Evolutionary conservation across 805 yeast genomes (phyloP).

Genomic region (Candida wancherniae): DNA sequence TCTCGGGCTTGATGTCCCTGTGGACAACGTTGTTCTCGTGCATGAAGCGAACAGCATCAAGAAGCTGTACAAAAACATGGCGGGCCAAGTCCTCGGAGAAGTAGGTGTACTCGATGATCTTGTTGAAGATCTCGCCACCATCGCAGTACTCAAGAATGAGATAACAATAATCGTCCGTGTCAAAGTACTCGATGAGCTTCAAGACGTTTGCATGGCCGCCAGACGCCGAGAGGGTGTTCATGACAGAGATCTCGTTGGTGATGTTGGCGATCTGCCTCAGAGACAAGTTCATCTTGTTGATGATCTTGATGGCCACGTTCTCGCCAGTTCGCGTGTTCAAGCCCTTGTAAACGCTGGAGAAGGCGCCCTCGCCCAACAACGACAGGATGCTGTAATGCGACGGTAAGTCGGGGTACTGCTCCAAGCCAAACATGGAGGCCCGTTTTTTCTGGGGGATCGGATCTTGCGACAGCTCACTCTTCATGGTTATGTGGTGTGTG

Average conservation of each 20-base stretch:
- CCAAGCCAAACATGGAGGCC: constrained; percentile 6
- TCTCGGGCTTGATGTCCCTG: constrained; percentile 81
- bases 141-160: constrained; percentile 67
- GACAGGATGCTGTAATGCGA: constrained; percentile 40
- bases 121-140: constrained; percentile 75
- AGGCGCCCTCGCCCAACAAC: constrained; percentile 78
- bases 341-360: constrained; percentile 69
- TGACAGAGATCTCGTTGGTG: constrained; percentile 72
- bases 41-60: constrained; percentile 59
- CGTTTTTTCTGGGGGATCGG: too few relatives aligned
- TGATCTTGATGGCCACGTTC: constrained; percentile 52
- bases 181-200: constrained; percentile 59
- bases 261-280: constrained; percentile 61
- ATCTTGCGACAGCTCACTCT: too few relatives aligned
- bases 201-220: constrained; percentile 59
- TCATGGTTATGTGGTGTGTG: too few relatives aligned
- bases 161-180: constrained; percentile 56
- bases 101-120: constrained; percentile 63
- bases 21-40: constrained; percentile 79
- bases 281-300: constrained; percentile 67
- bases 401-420: constrained; percentile 33
- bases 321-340: constrained; percentile 32
- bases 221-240: constrained; percentile 48
- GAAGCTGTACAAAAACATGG: constrained; percentile 60
- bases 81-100: constrained; percentile 61